Evolutionary conservation across 1,284 basidiomycete species (phyloP).

Genomic region (Rugosomyces carneus): DNA sequence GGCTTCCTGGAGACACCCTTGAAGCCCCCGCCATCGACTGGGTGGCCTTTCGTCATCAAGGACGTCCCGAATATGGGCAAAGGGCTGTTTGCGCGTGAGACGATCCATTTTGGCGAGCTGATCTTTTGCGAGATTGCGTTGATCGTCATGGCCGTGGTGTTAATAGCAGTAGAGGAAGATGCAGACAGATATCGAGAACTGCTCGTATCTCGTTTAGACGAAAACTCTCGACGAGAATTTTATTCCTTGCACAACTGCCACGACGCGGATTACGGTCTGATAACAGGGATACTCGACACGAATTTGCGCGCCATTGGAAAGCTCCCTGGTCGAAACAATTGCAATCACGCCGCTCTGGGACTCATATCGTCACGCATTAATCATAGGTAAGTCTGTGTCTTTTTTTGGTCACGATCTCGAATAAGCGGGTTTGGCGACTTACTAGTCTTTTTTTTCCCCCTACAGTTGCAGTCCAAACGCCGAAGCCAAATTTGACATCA

Average conservation of each 20-base stretch:
- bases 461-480: conserved; percentile 7
- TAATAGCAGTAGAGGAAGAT: background rate
- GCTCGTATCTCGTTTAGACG: background rate
- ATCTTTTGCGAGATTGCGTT: background rate
- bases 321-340: background rate
- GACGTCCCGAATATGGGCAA: background rate
- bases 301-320: background rate
- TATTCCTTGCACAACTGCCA: background rate
- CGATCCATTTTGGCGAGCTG: background rate
- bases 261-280: no score
- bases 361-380: background rate
- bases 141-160: background rate
- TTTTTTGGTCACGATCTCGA: no score
- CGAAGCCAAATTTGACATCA: background rate
- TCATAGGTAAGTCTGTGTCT: background rate
- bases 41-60: background rate
- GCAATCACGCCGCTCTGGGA: background rate
- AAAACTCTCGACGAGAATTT: background rate
- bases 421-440: no score
- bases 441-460: background rate
- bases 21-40: background rate
- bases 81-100: background rate
- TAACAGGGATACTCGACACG: background rate
- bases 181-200: background rate
- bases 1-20: background rate